Conservation (phyloP, 2,329 filamentous ascomycete genomes). For the Aspergillus novoparasiticus region DNA sequence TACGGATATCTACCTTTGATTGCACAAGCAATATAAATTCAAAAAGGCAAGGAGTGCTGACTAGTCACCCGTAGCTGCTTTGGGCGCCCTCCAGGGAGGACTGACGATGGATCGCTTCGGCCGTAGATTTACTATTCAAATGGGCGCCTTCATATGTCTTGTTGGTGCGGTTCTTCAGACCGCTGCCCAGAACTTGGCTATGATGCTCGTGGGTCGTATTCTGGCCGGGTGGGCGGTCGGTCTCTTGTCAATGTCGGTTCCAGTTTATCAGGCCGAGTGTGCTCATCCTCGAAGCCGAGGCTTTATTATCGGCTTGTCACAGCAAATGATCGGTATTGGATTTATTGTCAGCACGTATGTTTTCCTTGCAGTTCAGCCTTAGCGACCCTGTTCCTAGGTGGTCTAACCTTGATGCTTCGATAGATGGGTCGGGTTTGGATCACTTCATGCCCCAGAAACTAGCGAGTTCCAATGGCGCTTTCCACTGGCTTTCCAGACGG, state of each 20-base stretch:
- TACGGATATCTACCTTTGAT: slow-evolving; percentile 3
- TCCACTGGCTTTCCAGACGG: slow-evolving; percentile 37
- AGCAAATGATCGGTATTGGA: slow-evolving; percentile 50
- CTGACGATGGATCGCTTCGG: slow-evolving; percentile 65
- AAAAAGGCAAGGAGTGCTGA: slow-evolving; percentile 5
- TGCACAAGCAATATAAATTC: not conserved
- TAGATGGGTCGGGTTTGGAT: slow-evolving; percentile 53
- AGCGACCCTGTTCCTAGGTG: not conserved
- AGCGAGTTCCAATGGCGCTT: slow-evolving; percentile 41
- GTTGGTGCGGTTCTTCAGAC: slow-evolving; percentile 63
- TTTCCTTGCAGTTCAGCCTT: not conserved
- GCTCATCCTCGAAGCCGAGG: slow-evolving; percentile 62
- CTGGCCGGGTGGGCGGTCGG: slow-evolving; percentile 54
- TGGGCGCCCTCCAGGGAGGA: slow-evolving; percentile 57
- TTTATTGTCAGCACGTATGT: slow-evolving; percentile 47
- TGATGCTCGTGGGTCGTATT: slow-evolving; percentile 61
- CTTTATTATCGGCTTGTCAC: slow-evolving; percentile 45
- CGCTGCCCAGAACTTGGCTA: slow-evolving; percentile 56
- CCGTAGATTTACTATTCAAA: slow-evolving; percentile 60
- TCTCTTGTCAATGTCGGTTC: slow-evolving; percentile 54
- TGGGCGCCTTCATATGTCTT: slow-evolving; percentile 60
- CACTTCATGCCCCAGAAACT: slow-evolving; percentile 37
- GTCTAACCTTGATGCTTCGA: slow-evolving; percentile 13
- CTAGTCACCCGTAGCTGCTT: slow-evolving; percentile 35
- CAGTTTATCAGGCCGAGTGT: slow-evolving; percentile 66